phyloP scores from a whole-genome alignment of 805 yeast genomes.

The Barnettozyma botsteinii region DNA sequence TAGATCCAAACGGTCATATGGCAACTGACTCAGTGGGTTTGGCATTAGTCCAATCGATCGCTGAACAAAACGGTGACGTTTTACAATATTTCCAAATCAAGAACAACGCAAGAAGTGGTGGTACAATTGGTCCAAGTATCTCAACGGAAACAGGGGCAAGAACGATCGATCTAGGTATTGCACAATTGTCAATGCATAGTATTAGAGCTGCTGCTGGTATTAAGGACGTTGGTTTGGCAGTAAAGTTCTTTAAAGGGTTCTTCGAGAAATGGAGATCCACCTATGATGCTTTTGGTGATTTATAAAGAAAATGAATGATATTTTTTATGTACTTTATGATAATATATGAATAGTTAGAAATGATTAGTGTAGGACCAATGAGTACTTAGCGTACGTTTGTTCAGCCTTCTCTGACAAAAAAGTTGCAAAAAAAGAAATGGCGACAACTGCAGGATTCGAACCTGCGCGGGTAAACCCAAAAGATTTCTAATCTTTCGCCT shows the following conservation, averaged over 20 bases:
- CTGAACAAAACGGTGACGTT: slow-evolving; percentile 54
- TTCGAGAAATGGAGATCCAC: slow-evolving; percentile 61
- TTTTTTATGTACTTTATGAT: neutral
- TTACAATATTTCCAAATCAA: slow-evolving; percentile 83
- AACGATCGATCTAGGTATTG: slow-evolving; percentile 76
- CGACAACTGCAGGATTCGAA: slow-evolving; percentile 75
- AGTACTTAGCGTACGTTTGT: neutral
- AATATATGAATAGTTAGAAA: neutral
- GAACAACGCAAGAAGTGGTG: slow-evolving; percentile 81
- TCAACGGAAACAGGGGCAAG: slow-evolving; percentile 63
- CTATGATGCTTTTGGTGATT: slow-evolving; percentile 46
- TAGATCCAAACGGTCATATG: slow-evolving; percentile 79
- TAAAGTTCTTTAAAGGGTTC: slow-evolving; percentile 66
- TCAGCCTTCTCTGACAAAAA: neutral
- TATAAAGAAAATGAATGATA: slow-evolving; percentile 23
- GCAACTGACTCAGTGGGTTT: slow-evolving; percentile 74
- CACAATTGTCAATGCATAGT: slow-evolving; percentile 83
- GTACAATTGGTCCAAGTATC: slow-evolving; percentile 77
- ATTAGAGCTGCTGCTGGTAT: slow-evolving; percentile 78
- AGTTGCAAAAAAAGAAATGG: slow-evolving; percentile 28
- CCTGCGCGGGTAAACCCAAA: slow-evolving; percentile 59
- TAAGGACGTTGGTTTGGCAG: slow-evolving; percentile 69
- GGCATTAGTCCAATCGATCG: slow-evolving; percentile 66
- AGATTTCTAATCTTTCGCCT: slow-evolving; percentile 60
- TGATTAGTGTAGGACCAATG: too few species aligned